These are phyloP conservation scores for Silybum marianum DNA, from an alignment of 129 eudicot species.

Conservation along the genomic window DNA sequence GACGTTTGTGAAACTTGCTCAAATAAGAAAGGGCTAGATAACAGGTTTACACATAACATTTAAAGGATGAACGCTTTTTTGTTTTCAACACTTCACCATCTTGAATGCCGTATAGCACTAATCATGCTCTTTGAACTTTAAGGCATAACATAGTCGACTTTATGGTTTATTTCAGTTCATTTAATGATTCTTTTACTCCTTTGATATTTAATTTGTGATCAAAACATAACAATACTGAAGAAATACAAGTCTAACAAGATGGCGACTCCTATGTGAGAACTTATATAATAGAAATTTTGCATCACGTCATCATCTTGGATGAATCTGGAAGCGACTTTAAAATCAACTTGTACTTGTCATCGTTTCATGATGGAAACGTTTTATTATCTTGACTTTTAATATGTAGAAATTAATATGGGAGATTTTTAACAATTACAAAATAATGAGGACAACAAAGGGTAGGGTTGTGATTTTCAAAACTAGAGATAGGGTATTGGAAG, in stretches of 20 bases:
- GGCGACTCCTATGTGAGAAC: not conserved
- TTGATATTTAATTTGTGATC: not conserved
- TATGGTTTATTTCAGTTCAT: not conserved
- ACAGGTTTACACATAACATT: not conserved
- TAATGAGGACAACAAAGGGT: slow-evolving; percentile 20
- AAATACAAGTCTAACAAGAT: not conserved
- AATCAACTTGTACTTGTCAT: slow-evolving; percentile 12
- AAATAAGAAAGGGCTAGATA: not conserved
- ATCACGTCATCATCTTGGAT: slow-evolving; percentile 11
- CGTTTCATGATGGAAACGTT: slow-evolving; percentile 22
- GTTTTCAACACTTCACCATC: not conserved
- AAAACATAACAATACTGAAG: not conserved
- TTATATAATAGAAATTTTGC: not conserved
- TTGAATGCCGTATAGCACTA: not conserved
- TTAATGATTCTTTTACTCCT: not conserved
- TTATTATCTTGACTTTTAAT: slow-evolving; percentile 11
- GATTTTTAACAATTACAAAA: slow-evolving; percentile 2
- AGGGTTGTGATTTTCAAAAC: not conserved
- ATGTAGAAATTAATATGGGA: not conserved
- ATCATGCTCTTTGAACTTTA: not conserved
- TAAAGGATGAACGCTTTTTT: not conserved
- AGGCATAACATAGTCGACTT: not conserved
- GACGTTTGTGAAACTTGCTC: not conserved
- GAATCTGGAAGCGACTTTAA: slow-evolving; percentile 4
- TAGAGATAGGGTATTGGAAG: slow-evolving; percentile 24